These are phyloP conservation scores for Paraphoma chrysanthemicola DNA, from an alignment of 2,329 filamentous ascomycete species.

Conservation along the genomic window DNA sequence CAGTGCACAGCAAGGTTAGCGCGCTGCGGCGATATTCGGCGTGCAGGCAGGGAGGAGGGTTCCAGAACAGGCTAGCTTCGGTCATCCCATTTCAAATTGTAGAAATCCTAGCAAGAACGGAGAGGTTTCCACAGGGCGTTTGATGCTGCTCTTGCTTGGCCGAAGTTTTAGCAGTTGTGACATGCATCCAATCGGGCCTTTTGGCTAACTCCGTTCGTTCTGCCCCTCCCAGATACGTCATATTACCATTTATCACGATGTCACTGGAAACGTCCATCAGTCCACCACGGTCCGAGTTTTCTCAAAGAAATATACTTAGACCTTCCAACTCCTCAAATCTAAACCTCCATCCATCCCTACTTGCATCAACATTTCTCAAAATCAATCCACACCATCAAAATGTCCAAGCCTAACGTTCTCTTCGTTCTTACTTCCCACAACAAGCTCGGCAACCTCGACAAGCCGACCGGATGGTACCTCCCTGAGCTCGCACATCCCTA, in stretches of 20 bases:
- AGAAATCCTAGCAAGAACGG: no score
- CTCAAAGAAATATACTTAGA: background rate
- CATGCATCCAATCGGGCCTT: background rate
- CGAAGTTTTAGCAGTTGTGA: no score
- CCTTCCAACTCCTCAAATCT: background rate
- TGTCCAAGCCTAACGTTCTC: conserved; percentile 65
- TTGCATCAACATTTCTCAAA: background rate
- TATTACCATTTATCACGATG: background rate
- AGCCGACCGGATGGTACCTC: conserved; percentile 74
- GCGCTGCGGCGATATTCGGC: no score
- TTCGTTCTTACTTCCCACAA: conserved; percentile 72
- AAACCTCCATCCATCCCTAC: background rate
- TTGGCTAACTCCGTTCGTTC: background rate
- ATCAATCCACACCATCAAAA: background rate
- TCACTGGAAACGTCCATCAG: background rate
- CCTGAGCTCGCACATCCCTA: conserved; percentile 49
- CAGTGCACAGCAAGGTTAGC: no score
- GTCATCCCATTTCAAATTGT: no score
- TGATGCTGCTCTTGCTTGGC: no score
- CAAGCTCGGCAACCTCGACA: conserved; percentile 51
- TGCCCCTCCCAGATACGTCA: background rate
- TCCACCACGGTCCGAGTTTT: background rate
- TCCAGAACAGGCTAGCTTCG: no score
- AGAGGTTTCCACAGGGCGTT: no score
- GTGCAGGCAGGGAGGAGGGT: no score